Conservation (phyloP, 2,329 filamentous ascomycete genomes). For the Cercospora zeina region DNA sequence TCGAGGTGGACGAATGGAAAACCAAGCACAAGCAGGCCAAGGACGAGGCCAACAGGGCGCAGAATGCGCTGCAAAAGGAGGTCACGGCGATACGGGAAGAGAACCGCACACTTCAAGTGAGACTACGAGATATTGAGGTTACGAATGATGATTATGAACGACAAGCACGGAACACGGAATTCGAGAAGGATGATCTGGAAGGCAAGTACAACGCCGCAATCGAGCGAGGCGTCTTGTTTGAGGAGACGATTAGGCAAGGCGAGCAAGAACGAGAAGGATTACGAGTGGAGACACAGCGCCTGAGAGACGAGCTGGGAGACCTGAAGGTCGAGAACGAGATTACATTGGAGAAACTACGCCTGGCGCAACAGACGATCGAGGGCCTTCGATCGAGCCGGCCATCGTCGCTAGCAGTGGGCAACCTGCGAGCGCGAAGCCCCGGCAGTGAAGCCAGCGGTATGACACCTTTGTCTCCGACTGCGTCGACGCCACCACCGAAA, state of each 20-base stretch:
- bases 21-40: conserved; percentile 97
- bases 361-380: conserved; percentile 57
- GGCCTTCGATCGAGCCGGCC: conserved; percentile 55
- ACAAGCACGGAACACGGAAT: conserved; percentile 87
- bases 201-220: conserved; percentile 95
- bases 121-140: conserved; percentile 90
- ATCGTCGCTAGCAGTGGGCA: conserved; percentile 51
- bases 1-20: conserved; percentile 98
- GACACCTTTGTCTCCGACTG: conserved; percentile 81
- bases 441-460: conserved; percentile 62
- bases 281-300: conserved; percentile 84
- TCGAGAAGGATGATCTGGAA: conserved; percentile 87
- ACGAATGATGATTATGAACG: conserved; percentile 98
- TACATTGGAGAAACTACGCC: conserved; percentile 86
- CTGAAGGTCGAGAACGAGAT: conserved; percentile 94
- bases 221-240: conserved; percentile 86
- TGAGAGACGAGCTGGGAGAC: conserved; percentile 88
- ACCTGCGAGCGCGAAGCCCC: conserved; percentile 49
- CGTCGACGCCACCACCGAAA: conserved; percentile 80
- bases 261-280: conserved; percentile 89
- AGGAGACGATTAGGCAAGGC: conserved; percentile 87
- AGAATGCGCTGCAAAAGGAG: conserved; percentile 88
- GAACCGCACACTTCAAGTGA: conserved; percentile 78
- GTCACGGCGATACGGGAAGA: conserved; percentile 86
- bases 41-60: conserved; percentile 77